Evolutionary conservation across 306 rosid genomes (phyloP).

Genomic region (Coriaria nepalensis): DNA sequence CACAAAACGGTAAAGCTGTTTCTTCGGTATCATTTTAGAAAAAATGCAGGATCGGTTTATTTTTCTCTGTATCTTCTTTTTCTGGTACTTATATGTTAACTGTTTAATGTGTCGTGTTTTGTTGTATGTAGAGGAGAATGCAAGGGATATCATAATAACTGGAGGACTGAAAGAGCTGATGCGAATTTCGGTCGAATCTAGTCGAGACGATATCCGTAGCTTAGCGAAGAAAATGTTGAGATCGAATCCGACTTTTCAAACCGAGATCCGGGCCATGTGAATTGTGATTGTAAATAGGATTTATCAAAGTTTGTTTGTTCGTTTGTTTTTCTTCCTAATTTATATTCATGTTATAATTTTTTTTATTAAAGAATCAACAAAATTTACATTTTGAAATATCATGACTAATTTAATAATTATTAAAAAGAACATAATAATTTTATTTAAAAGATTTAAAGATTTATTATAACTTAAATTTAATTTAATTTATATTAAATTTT

Average conservation of each 20-base stretch:
- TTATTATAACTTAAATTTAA: no score
- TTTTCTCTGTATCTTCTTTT: neutral
- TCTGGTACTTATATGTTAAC: neutral
- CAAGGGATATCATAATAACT: conserved; percentile 25
- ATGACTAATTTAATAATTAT: no score
- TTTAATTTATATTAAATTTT: no score
- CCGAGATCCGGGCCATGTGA: no score
- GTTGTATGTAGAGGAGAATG: conserved; percentile 35
- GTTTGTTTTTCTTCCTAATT: no score
- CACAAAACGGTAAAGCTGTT: conserved; percentile 47
- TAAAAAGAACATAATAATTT: no score
- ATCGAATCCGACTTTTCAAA: conserved; percentile 23
- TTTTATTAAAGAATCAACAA: no score
- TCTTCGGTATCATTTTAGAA: neutral
- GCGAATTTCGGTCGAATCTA: conserved; percentile 35
- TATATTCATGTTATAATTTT: no score
- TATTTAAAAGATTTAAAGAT: no score
- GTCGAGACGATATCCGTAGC: conserved; percentile 49
- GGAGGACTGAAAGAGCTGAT: conserved; percentile 42
- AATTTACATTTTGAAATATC: no score
- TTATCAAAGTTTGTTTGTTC: no score
- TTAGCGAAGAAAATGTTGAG: conserved; percentile 39
- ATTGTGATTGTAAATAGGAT: no score
- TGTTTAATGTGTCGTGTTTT: neutral
- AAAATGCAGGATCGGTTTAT: neutral